phyloP scores from a whole-genome alignment of 371 early-diverging fungal species.

The Zopfochytrium polystomum region DNA sequence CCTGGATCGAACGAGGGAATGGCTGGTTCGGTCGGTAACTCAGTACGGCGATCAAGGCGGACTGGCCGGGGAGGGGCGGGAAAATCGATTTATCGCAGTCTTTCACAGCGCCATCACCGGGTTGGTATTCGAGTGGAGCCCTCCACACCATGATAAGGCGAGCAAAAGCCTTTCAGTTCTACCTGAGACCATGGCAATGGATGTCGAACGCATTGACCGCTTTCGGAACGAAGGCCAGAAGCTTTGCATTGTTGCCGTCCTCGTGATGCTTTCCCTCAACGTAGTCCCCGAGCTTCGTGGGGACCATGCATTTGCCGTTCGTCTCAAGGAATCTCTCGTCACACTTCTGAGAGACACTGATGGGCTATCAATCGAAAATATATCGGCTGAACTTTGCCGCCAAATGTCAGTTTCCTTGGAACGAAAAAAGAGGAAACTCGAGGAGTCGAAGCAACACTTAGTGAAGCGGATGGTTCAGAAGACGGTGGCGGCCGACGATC shows the following conservation, averaged over 20 bases:
- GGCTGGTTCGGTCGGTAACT: too few species aligned
- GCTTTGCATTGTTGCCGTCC: slow-evolving; percentile 60
- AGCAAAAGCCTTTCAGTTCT: too few species aligned
- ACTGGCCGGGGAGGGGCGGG: too few species aligned
- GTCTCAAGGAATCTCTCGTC: slow-evolving; percentile 52
- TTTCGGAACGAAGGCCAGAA: slow-evolving; percentile 69
- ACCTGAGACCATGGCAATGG: slow-evolving; percentile 71
- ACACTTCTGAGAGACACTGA: slow-evolving; percentile 45
- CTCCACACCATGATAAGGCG: too few species aligned
- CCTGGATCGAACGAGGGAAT: too few species aligned
- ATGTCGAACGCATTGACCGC: slow-evolving; percentile 55
- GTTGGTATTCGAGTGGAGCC: too few species aligned
- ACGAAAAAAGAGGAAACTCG: too few species aligned
- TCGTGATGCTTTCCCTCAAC: slow-evolving; percentile 69
- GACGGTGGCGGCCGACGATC: slow-evolving; percentile 65
- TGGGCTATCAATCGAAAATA: slow-evolving; percentile 50
- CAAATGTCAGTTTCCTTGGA: neutral
- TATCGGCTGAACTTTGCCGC: slow-evolving; percentile 23
- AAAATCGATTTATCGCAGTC: too few species aligned
- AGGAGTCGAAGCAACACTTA: too few species aligned
- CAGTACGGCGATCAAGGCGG: too few species aligned
- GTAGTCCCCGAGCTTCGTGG: slow-evolving; percentile 46
- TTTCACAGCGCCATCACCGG: too few species aligned
- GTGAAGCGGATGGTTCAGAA: slow-evolving; percentile 69
- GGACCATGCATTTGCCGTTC: slow-evolving; percentile 27